These are phyloP conservation scores for Infundibulicybe gibba DNA, from an alignment of 768 basidiomycete genomes.

Conservation along the genomic window DNA sequence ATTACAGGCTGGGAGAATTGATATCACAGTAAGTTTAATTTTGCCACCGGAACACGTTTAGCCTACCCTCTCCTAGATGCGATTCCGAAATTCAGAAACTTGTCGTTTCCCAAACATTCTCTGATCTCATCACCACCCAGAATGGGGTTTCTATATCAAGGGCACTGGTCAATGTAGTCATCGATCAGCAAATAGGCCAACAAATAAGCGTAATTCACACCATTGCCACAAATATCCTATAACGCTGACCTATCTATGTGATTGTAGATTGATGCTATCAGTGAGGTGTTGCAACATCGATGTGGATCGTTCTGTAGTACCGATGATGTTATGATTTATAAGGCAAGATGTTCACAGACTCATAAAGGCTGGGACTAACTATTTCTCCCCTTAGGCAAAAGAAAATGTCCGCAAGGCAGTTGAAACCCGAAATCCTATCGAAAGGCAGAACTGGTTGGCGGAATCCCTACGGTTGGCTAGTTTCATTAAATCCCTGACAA, in stretches of 20 bases:
- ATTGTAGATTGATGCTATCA: conserved; percentile 89
- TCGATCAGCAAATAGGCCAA: conserved; percentile 97
- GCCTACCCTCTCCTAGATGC: conserved; percentile 45
- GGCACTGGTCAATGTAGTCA: conserved; percentile 89
- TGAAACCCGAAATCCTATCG: conserved; percentile 68
- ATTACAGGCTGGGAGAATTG: conserved; percentile 85
- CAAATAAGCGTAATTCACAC: conserved; percentile 77
- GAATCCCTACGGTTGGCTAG: conserved; percentile 80
- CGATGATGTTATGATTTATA: conserved; percentile 97
- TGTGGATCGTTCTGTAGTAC: conserved; percentile 98
- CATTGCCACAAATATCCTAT: conserved; percentile 1
- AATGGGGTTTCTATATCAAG: conserved; percentile 87
- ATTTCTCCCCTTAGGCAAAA: conserved; percentile 66
- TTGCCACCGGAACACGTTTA: not conserved
- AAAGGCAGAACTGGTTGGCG: conserved; percentile 74
- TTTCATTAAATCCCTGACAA: conserved; percentile 2
- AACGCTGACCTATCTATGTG: conserved; percentile 8
- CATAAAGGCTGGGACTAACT: not conserved
- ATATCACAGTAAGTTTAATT: conserved; percentile 62
- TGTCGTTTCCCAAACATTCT: conserved; percentile 72
- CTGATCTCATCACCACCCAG: conserved; percentile 81
- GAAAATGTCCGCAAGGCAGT: conserved; percentile 91
- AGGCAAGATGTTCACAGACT: conserved; percentile 43
- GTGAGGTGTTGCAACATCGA: conserved; percentile 88
- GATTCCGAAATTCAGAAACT: conserved; percentile 68